Base-by-base conservation (phyloP, 805 yeast genomes). In the Priceomyces melissophilus region DNA sequence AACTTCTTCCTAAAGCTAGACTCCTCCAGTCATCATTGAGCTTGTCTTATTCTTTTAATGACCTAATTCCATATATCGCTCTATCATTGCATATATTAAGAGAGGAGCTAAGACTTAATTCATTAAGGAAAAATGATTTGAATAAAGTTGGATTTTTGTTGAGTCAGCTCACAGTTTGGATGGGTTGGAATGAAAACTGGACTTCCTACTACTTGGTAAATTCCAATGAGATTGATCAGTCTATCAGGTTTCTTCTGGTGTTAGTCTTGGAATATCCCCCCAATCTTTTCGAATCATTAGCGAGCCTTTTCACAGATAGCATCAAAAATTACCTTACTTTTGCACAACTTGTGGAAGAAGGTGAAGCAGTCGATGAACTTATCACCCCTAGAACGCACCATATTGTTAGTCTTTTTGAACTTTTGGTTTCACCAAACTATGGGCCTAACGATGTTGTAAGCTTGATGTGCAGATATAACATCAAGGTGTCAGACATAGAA, bases 111-210 rank as follows among this genome's bases (percentile, higher is more conserved):
- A 72, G 75, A 38, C 64, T 91, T 25, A 80, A 84, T 50, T 61
- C 77, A 1, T 60, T 79, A 17, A 65, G 72, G 4, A 41, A 53
- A 3, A 40, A 50, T 0, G 57, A 64, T 7, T 61, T 71, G 10
- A 49, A 63, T 3, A 60, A 61, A 26, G 50, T 90, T 23, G 79
- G 84, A 0, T 17, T 63, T 1, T 57, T 89, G 15, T 58, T 89
- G n/a, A 66, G 81, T 0, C 84, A 82, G 48, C 55, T 86, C 10
- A 73, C 83, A 0, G 49, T 67, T 10, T 78, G 87, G 81, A 76
- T 83, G 78, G 81, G 85, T 4, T 86, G 96, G 95, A 76, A 82
- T 9, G 78, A 70, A 1, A 43, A 51, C 0, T 86, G 96, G 96
- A 55, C 63, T 15, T 50, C 60, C 1, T 81, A 79, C 49, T 87